Percentiles rank a stretch among this genome's conserved stretches.
Evolutionary conservation across 139 green algal genomes (phyloP).

Genomic region (Chlamydomonas sp.): DNA sequence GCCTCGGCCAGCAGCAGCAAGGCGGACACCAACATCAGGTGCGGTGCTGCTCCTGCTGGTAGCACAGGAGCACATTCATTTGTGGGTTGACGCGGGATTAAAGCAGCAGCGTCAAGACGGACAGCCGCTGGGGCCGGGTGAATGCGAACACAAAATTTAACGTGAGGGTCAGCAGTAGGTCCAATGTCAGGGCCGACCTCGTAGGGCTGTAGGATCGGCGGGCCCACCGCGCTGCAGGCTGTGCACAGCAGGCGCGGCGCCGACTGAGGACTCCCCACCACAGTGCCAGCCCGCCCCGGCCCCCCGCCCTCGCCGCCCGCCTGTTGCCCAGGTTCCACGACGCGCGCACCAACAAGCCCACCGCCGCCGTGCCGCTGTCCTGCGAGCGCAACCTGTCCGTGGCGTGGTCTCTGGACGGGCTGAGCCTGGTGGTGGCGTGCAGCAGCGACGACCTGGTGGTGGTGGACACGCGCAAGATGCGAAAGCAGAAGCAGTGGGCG

Average conservation of each 20-base stretch:
- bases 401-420: conserved; percentile 43
- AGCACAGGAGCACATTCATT: too few species aligned
- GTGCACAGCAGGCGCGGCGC: too few species aligned
- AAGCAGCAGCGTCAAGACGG: too few species aligned
- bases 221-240: too few species aligned
- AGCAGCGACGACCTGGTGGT: conserved; percentile 33
- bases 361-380: conserved; percentile 18
- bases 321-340: conserved; percentile 35
- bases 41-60: not conserved
- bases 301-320: too few species aligned
- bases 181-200: too few species aligned
- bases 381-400: conserved; percentile 36
- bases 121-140: not conserved
- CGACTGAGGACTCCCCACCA: too few species aligned
- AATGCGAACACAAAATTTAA: too few species aligned
- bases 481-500: conserved; percentile 30
- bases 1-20: conserved; percentile 16
- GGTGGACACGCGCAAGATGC: conserved; percentile 35
- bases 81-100: too few species aligned
- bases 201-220: too few species aligned
- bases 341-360: conserved; percentile 39
- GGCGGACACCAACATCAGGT: conserved; percentile 33
- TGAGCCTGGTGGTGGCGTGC: conserved; percentile 14
- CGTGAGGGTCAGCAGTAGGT: too few species aligned
- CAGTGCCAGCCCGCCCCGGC: too few species aligned